phyloP scores from a whole-genome alignment of 2,329 filamentous ascomycete species.

The Fusarium duplospermum region DNA sequence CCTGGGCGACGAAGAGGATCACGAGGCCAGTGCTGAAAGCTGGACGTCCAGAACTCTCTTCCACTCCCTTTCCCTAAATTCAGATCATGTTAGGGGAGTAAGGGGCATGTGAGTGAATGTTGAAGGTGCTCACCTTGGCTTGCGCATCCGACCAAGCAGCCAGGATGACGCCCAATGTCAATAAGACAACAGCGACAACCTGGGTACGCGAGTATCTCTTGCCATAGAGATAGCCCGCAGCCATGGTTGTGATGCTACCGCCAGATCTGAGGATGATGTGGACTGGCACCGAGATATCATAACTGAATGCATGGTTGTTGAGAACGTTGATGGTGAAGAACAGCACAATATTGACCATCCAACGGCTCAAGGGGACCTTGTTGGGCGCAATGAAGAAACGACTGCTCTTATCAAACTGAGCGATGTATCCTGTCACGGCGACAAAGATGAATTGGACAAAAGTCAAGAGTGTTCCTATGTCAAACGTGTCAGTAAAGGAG shows the following conservation, averaged over 20 bases:
- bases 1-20: slow-evolving; percentile 87
- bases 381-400: slow-evolving; percentile 81
- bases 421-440: slow-evolving; percentile 79
- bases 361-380: slow-evolving; percentile 84
- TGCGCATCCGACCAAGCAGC: slow-evolving; percentile 92
- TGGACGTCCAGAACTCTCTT: slow-evolving; percentile 39
- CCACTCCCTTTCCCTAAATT: slow-evolving; percentile 35
- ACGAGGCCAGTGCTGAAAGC: slow-evolving; percentile 73
- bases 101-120: background rate
- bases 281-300: slow-evolving; percentile 94
- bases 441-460: slow-evolving; percentile 92
- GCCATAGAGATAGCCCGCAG: slow-evolving; percentile 87
- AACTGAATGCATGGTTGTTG: slow-evolving; percentile 98
- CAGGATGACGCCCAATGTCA: slow-evolving; percentile 87
- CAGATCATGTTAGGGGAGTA: background rate
- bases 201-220: slow-evolving; percentile 87
- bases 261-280: slow-evolving; percentile 97
- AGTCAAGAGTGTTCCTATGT: slow-evolving; percentile 81
- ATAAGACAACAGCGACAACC: slow-evolving; percentile 80
- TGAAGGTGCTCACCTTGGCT: slow-evolving; percentile 72
- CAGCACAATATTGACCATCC: slow-evolving; percentile 87
- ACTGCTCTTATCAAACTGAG: slow-evolving; percentile 75
- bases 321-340: slow-evolving; percentile 95
- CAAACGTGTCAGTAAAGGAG: slow-evolving; percentile 28
- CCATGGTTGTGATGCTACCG: slow-evolving; percentile 94